Evolutionary conservation across 768 basidiomycete species (phyloP), one percentile per base, ranked within the genome.

Genomic region (Kwoniella pini): DNA sequence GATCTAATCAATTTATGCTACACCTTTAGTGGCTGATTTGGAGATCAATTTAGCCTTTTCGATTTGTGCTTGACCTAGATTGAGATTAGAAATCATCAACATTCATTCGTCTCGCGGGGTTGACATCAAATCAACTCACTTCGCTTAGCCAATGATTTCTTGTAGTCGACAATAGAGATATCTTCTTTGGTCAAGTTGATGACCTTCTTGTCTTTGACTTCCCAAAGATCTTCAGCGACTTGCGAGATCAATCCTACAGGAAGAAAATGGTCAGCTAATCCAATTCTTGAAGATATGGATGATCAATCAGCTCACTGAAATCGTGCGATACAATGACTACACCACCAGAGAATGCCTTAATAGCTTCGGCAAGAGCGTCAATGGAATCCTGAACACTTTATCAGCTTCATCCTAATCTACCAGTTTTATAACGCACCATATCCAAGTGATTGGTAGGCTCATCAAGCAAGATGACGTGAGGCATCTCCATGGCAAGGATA

Each of bases 291-390:
- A 31, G 4, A 0, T 12, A 31, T 46, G 45, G n/a, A n/a, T n/a
- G n/a, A n/a, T n/a, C n/a, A 46, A 27, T 9, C 12, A 24, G 85
- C 88, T 67, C 70, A 90, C 95, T 90, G 89, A 99, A 99, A 80
- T 99, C 95, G 82, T 98, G 96, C 48, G 94, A 97, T 65, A 99
- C 96, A 77, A 99, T 98, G 69, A 98, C 96, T 39, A 99, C 96
- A 72, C 96, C 95, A 61, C 96, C 96, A 74, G 90, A 88, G 78
- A 91, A 99, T 75, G 90, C 90, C 79, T 95, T 96, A 83, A 99
- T 98, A 50, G 96, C 95, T 24, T 80, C 79, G 6, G 96, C 96
- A 48, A 99, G 85, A 1, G 96, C 95, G 77, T 98, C 95, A 78
- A 99, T 99, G 27, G 91, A 94, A 67, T 85, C 88, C 95, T 72